phyloP scores from a whole-genome alignment of 345 rosid species.

The Eutrema yunnanense region DNA sequence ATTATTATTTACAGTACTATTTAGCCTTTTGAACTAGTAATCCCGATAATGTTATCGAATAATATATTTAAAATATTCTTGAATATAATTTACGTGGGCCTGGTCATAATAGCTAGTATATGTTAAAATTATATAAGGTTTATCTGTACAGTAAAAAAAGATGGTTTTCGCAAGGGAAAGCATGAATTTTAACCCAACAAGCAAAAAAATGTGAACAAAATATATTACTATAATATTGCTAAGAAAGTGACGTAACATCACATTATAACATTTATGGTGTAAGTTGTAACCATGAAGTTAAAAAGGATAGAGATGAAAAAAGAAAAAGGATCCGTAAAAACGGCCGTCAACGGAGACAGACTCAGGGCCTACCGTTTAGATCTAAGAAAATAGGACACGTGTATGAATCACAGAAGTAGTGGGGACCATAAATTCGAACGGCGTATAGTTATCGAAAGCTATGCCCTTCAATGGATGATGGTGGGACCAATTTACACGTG shows the following conservation, averaged over 20 bases:
- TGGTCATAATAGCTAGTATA: too few relatives aligned
- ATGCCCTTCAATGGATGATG: background rate
- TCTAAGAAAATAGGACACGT: conserved; percentile 27
- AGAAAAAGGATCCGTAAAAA: conserved; percentile 1
- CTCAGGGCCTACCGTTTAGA: conserved; percentile 9
- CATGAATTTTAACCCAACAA: background rate
- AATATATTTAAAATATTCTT: too few relatives aligned
- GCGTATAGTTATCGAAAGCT: conserved; percentile 16
- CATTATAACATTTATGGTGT: background rate
- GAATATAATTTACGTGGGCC: too few relatives aligned
- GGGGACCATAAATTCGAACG: conserved; percentile 25
- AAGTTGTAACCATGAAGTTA: conserved; percentile 5
- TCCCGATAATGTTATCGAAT: too few relatives aligned
- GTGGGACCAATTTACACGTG: conserved; percentile 21
- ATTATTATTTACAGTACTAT: too few relatives aligned
- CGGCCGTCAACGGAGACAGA: conserved; percentile 27
- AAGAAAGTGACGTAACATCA: conserved; percentile 19
- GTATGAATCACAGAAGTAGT: conserved; percentile 14
- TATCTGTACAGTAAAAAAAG: too few relatives aligned
- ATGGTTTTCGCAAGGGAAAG: background rate
- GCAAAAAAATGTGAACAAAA: background rate
- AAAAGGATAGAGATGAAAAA: conserved; percentile 7
- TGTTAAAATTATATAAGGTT: too few relatives aligned
- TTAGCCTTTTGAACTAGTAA: too few relatives aligned
- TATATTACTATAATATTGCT: background rate